Evolutionary conservation across 768 basidiomycete genomes (phyloP).

Genomic region (Mycena chlorophos): DNA sequence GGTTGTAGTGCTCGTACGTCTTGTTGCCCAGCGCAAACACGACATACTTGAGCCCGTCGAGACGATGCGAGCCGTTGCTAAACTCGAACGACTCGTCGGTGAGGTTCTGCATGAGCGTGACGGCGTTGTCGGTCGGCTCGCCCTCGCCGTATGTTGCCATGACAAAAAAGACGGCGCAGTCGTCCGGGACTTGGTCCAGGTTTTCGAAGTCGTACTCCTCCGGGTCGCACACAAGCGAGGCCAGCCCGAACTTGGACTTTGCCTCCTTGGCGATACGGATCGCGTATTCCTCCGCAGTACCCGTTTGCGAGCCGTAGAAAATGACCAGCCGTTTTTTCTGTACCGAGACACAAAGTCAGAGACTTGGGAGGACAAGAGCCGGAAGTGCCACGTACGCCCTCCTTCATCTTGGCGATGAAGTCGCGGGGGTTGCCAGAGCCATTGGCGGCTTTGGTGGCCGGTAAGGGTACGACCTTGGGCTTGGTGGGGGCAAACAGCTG

Average conservation of each 20-base stretch:
- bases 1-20: slow-evolving; percentile 96
- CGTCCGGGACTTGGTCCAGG: slow-evolving; percentile 86
- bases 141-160: slow-evolving; percentile 99
- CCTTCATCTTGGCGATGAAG: slow-evolving; percentile 93
- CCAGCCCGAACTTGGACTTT: slow-evolving; percentile 92
- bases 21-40: slow-evolving; percentile 90
- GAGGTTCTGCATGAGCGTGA: slow-evolving; percentile 90
- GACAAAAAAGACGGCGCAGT: slow-evolving; percentile 89
- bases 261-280: slow-evolving; percentile 98
- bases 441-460: slow-evolving; percentile 54
- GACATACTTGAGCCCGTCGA: slow-evolving; percentile 90
- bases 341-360: slow-evolving; percentile 7
- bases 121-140: slow-evolving; percentile 97
- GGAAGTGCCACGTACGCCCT: slow-evolving; percentile 60
- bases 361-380: slow-evolving; percentile 4
- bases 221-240: slow-evolving; percentile 95
- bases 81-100: slow-evolving; percentile 87
- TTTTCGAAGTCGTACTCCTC: slow-evolving; percentile 99
- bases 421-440: slow-evolving; percentile 88
- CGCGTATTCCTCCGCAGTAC: slow-evolving; percentile 97
- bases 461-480: slow-evolving; percentile 52
- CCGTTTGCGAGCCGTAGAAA: slow-evolving; percentile 98
- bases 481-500: slow-evolving; percentile 71
- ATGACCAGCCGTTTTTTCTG: slow-evolving; percentile 97
- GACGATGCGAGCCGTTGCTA: slow-evolving; percentile 69